Base-by-base conservation (phyloP, 306 rosid genomes). In the Vigna trinervia region DNA sequence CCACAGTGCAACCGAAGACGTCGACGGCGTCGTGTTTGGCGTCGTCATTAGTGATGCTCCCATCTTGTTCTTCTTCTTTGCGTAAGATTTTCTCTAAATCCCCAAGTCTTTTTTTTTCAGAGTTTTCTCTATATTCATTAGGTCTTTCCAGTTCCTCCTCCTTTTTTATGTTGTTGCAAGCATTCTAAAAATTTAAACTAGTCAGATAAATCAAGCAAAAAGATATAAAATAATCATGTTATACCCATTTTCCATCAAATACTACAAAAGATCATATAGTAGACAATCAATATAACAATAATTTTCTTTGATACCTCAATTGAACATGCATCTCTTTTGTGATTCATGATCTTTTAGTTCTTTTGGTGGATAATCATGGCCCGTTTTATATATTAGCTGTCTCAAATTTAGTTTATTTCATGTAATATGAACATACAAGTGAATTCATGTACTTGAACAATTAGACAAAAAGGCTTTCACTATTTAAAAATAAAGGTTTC, bases 131-230 rank as follows among this genome's bases (percentile, higher is more conserved):
- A 61, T 79, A 58, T 36, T 78, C 61, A 61, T 75, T 47, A 56
- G 39, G 66, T 14, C 12, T 76, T 34, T 74, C 81, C 43, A 32
- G 80, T 75, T 80, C 77, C 50, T 83, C 68, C 56, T 20, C 68
- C 56, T 71, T 78, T 74, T 80, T 81, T 53, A 72, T 50, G 66
- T 60, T 71, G 74, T 78, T 43, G 70, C 82, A 77, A 79, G 67
- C 74, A 77, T 83, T 89, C 97, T 91, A 64, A 69, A 56, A 82
- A 66, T 52, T 56, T 9, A 68, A 51, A 73, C 36, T 22, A 41
- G 12, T 41, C 12, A 41, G 12, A 62, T 26, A 62, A 71, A 20
- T 20, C 22, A 20, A 20, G 22, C 1, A 20, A 20, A 20, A 20
- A 20, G 19, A 20, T 20, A 20, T 48, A 53, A 3, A 71, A 43